A percentile compares a stretch with the other conserved stretches of the same genome.
Conservation (phyloP, 257 asterid species). For the Gentiana macrophylla region DNA sequence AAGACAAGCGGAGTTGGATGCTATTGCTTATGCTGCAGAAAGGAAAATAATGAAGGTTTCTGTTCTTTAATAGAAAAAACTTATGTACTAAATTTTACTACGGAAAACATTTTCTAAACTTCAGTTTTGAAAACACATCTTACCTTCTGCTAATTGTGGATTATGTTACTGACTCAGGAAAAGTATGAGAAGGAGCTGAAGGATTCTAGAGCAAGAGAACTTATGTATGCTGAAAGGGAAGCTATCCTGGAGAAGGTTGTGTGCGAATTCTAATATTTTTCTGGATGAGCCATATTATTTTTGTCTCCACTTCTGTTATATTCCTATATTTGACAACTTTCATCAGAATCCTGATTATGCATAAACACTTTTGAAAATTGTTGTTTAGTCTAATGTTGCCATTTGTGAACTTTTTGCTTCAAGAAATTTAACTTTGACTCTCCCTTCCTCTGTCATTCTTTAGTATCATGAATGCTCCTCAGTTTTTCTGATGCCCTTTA, state of each 20-base stretch:
- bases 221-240: conserved; percentile 99
- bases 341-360: background rate
- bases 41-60: conserved; percentile 66
- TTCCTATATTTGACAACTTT: conserved; percentile 4
- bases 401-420: background rate
- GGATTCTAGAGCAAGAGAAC: conserved; percentile 97
- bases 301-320: background rate
- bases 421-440: background rate
- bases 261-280: conserved; percentile 8
- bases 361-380: background rate
- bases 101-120: conserved; percentile 1
- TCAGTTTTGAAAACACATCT: conserved; percentile 8
- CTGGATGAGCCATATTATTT: too few relatives aligned
- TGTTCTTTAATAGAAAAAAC: conserved; percentile 1
- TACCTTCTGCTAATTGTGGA: conserved; percentile 19
- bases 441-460: background rate
- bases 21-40: conserved; percentile 50
- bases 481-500: background rate
- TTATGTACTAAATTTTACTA: background rate
- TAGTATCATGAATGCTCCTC: background rate
- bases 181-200: conserved; percentile 87
- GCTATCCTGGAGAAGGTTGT: conserved; percentile 81
- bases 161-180: conserved; percentile 49
- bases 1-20: conserved; percentile 85
- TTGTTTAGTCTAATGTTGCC: background rate